A percentile compares a stretch with the other conserved stretches of the same genome.
Evolutionary conservation across 257 asterid species (phyloP).

Genomic region (Verbascum thapsus): DNA sequence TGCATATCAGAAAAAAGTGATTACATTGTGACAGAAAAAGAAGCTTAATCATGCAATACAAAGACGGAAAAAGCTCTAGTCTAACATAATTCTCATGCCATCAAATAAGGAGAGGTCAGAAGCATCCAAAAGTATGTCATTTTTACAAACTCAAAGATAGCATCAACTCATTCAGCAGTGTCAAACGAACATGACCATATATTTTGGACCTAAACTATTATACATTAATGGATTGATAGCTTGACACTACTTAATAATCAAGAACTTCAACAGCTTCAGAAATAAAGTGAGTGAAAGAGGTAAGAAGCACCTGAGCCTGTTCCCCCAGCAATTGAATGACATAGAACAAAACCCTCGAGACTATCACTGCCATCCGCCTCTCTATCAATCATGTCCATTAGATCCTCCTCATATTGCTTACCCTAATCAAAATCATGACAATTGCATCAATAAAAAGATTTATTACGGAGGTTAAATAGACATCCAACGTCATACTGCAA

Average conservation of each 20-base stretch:
- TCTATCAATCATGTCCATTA: constrained; percentile 99
- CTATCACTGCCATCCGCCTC: constrained; percentile 99
- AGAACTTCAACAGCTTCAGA: constrained; percentile 7
- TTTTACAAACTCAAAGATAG: not conserved
- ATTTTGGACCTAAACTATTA: constrained; percentile 1
- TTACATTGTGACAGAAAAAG: constrained; percentile 1
- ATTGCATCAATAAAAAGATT: constrained; percentile 17
- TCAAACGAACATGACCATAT: constrained; percentile 8
- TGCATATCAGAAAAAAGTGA: constrained; percentile 17
- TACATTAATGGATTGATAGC: constrained; percentile 3
- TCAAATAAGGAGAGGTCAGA: not conserved
- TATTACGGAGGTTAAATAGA: constrained; percentile 4
- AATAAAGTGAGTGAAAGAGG: constrained; percentile 17
- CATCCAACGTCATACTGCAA: constrained; percentile 1
- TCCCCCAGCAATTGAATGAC: constrained; percentile 99
- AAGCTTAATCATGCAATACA: constrained; percentile 5
- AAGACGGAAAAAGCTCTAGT: constrained; percentile 1
- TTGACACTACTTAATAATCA: constrained; percentile 8
- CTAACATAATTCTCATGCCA: constrained; percentile 21
- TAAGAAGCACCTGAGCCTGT: constrained; percentile 77
- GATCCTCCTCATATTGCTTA: constrained; percentile 92
- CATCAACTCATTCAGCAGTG: not conserved
- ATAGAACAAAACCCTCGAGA: constrained; percentile 98
- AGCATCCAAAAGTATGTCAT: not conserved
- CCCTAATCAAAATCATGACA: constrained; percentile 56